Evolutionary conservation across 2,329 filamentous ascomycete genomes (phyloP), one percentile per base, ranked within the genome.

Genomic region (Alternaria triticina): DNA sequence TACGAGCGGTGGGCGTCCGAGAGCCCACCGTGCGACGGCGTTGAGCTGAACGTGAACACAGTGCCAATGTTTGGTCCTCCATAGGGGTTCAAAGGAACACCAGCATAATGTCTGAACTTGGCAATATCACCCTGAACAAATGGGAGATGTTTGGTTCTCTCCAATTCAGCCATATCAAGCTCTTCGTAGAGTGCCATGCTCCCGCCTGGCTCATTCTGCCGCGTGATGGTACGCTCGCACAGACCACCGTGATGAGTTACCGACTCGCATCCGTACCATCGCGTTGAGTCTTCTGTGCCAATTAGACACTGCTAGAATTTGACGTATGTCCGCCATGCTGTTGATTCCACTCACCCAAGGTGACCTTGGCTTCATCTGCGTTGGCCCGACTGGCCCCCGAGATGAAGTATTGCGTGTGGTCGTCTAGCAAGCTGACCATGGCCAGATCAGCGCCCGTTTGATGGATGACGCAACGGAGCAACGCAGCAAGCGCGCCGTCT

Each of bases 241-340:
- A 62, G 25, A 17, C 59, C 59, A 6, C 59, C 59, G 43, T 62
- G 59, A 22, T 62, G 59, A 17, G 55, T 59, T 20, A 62, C 59
- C 11, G 59, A 62, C 23, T 62, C 59, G 23, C 59, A 62, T 25
- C 59, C 59, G 58, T 62, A 62, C 59, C 59, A 62, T 30, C 17
- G 52, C 6, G 59, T 62, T 13, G 59, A 62, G 22, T 62, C 59
- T 62, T 30, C 56, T 30, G 13, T 23, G 8, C 12, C 6, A 20
- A 27, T 59, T 54, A 59, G 59, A 15, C n/a, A 22, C n/a, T 12
- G 8, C 13, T 7, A 51, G 47, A 20, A 27, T 30, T 6, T 1
- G 17, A 36, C 7, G 47, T 30, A 28, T 8, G 15, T 36, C 7
- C 25, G 36, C 12, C 25, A 17, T 25, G 12, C 6, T 25, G 7